A percentile compares a stretch with the other conserved stretches of the same genome.
phyloP scores from a whole-genome alignment of 176 grass and related monocot genomes.

The Pharus latifolius region DNA sequence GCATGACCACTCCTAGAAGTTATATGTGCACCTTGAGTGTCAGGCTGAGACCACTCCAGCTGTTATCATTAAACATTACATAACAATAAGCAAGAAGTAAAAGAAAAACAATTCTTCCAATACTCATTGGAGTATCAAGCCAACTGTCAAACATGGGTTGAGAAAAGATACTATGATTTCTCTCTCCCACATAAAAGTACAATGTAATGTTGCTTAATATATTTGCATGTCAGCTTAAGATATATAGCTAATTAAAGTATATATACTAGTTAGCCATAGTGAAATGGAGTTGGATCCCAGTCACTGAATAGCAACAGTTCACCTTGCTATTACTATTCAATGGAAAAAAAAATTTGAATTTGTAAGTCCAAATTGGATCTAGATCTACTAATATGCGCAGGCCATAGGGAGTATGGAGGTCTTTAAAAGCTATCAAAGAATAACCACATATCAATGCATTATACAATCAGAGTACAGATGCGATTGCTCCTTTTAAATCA shows the following conservation, averaged over 20 bases:
- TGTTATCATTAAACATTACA: conserved; percentile 30
- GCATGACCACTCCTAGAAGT: conserved; percentile 93
- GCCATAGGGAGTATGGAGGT: neutral
- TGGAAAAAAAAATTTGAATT: neutral
- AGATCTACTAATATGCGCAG: neutral
- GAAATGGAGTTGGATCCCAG: neutral
- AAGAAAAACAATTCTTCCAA: neutral
- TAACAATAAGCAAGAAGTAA: neutral
- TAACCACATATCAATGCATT: neutral
- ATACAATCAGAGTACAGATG: too few species aligned
- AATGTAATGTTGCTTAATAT: neutral
- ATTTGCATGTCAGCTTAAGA: neutral
- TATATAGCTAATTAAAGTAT: neutral
- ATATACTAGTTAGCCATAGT: neutral
- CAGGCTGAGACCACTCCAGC: conserved; percentile 96
- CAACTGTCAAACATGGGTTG: neutral
- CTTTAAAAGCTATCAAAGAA: neutral
- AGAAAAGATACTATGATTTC: neutral
- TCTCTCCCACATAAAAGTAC: neutral
- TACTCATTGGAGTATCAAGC: neutral
- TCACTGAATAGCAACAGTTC: neutral
- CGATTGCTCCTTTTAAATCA: too few species aligned
- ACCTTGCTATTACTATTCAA: neutral
- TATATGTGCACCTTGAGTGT: conserved; percentile 77
- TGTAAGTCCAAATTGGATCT: neutral